These are phyloP conservation scores for Pythium folliculosum DNA, from an alignment of 352 stramenopile genomes.

Conservation along the genomic window DNA sequence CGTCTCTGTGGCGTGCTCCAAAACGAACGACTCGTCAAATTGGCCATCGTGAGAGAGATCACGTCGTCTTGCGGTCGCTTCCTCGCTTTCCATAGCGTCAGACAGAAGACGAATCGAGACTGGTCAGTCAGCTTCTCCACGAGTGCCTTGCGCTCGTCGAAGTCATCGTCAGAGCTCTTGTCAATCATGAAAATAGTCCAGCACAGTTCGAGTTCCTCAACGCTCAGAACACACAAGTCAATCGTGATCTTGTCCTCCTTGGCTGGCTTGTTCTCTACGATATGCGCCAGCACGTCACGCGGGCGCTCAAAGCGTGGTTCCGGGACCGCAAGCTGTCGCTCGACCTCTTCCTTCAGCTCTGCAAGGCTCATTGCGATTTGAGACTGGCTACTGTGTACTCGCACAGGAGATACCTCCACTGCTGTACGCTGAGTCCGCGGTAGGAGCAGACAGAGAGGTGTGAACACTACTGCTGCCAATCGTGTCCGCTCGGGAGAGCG, in stretches of 20 bases:
- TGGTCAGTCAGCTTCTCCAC: neutral
- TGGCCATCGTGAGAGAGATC: too few species aligned
- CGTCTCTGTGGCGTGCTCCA: too few species aligned
- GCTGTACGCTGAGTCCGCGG: too few species aligned
- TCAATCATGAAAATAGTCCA: neutral
- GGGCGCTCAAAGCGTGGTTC: neutral
- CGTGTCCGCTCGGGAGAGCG: too few species aligned
- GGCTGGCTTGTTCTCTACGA: neutral
- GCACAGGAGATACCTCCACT: too few species aligned
- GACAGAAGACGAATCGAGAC: neutral
- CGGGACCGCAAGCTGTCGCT: neutral
- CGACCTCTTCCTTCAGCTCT: conserved; percentile 17
- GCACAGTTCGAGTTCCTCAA: neutral
- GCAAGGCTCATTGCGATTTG: conserved; percentile 41
- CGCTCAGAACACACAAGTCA: neutral
- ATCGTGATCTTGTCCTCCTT: neutral
- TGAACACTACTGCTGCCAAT: too few species aligned
- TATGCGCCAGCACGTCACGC: neutral
- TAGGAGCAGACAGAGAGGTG: too few species aligned
- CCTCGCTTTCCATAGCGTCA: neutral
- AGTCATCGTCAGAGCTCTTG: neutral
- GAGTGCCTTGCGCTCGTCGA: neutral
- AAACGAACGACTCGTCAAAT: too few species aligned
- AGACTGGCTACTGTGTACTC: too few species aligned
- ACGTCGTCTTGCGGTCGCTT: neutral